A percentile compares a stretch with the other conserved stretches of the same genome.
These are phyloP conservation scores for Aegilops bicornis DNA, from an alignment of 176 grass and related monocot genomes.

Conservation along the genomic window DNA sequence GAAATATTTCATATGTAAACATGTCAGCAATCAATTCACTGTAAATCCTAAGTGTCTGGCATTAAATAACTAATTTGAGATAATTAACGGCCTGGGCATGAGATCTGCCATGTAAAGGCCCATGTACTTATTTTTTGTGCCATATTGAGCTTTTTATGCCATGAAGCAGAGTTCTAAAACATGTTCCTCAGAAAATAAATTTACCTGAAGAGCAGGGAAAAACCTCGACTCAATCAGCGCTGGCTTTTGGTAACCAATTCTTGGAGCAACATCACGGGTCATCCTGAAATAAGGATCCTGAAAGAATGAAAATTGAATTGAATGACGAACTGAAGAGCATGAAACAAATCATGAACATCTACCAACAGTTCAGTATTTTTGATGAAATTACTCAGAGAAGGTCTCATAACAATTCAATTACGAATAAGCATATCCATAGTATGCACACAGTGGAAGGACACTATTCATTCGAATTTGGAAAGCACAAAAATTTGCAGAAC, in stretches of 20 bases:
- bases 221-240: constrained; percentile 92
- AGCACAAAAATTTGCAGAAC: neutral
- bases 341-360: constrained; percentile 8
- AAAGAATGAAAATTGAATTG: constrained; percentile 20
- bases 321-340: neutral
- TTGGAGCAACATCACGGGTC: constrained; percentile 98
- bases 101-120: neutral
- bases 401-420: neutral
- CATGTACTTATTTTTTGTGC: neutral
- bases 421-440: neutral
- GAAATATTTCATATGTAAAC: neutral
- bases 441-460: neutral
- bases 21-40: neutral
- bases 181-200: neutral
- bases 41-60: neutral
- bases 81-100: neutral
- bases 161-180: constrained; percentile 12
- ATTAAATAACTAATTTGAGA: constrained; percentile 8
- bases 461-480: neutral
- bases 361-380: neutral
- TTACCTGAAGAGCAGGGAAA: constrained; percentile 98
- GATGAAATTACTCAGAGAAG: neutral
- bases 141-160: constrained; percentile 1
- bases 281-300: constrained; percentile 99
- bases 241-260: constrained; percentile 94